phyloP scores from a whole-genome alignment of 1,284 basidiomycete species.

The Cryptococcus sp. region DNA sequence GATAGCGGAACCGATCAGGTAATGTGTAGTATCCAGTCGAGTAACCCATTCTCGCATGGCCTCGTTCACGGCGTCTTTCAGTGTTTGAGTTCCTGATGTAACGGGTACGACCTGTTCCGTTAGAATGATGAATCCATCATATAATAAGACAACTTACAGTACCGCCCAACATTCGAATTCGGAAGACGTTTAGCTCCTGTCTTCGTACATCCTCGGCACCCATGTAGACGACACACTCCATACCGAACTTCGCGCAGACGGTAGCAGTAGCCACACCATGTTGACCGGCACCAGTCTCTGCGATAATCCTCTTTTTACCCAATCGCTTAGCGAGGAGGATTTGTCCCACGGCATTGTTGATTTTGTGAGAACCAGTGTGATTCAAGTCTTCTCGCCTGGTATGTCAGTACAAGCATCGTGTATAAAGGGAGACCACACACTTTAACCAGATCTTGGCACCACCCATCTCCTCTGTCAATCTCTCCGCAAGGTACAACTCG shows the following conservation, averaged over 20 bases:
- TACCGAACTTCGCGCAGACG: conserved; percentile 91
- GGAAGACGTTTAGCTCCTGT: conserved; percentile 94
- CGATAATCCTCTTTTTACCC: conserved; percentile 95
- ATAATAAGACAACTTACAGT: conserved; percentile 54
- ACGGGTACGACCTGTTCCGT: conserved; percentile 76
- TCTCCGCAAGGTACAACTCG: conserved; percentile 68
- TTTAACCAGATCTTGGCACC: conserved; percentile 98
- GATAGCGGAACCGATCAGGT: conserved; percentile 94
- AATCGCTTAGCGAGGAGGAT: conserved; percentile 86
- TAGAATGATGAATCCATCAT: neutral
- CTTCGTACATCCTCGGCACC: conserved; percentile 95
- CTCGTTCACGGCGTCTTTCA: conserved; percentile 98
- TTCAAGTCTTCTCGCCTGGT: conserved; percentile 55
- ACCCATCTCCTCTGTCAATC: conserved; percentile 68
- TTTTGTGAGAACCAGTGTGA: conserved; percentile 96
- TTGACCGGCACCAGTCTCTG: conserved; percentile 97
- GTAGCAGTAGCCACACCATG: conserved; percentile 99
- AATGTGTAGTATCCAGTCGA: conserved; percentile 88
- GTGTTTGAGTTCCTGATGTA: conserved; percentile 85
- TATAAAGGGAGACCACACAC: conserved; percentile 49
- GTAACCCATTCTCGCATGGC: conserved; percentile 98
- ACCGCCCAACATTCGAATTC: conserved; percentile 94
- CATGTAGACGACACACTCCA: conserved; percentile 98
- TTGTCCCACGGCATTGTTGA: conserved; percentile 93
- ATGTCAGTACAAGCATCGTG: neutral